Evolutionary conservation across 208 protist species (phyloP), one percentile per base, ranked within the genome.

Genomic region (Herpetomonas samuelpessoai): DNA sequence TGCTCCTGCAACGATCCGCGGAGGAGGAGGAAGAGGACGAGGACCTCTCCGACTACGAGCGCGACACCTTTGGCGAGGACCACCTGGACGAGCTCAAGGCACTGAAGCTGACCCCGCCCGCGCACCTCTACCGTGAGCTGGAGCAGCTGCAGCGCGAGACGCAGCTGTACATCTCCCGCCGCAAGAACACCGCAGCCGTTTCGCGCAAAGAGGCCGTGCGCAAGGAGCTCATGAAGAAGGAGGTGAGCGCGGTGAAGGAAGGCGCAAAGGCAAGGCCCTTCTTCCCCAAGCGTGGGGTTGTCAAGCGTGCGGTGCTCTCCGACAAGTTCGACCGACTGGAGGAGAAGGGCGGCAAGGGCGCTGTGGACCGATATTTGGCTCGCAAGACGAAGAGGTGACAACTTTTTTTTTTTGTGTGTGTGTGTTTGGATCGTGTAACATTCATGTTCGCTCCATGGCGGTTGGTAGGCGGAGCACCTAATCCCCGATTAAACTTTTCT

Each of bases 341-440:
- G 57, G 45, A 72, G 29, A 81, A 77, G 55, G 89, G 89, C 25
- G 89, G 89, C 41, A 88, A 89, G 57, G 69, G 41, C 14, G 89
- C 89, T 2, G 86, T 92, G n/a, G 83, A 95, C 45, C 79, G 79
- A 27, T 95, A 95, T 61, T 22, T 92, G 6, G 70, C 73, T 12
- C 76, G 78, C 39, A 88, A 87, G 56, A 62, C 64, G 4, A 80
- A 70, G 50, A 35, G 64, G 1, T 57, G 64, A 19, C 31, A n/a
- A 2, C 44, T 46, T 58, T 21, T 57, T 14, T 27, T 10, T 26
- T 29, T 4, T 25, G 49, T 14, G 6, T 45, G 38, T 45, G 10
- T 46, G 12, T 58, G n/a, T 10, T n/a, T 3, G 1, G 2, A n/a
- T n/a, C n/a, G n/a, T n/a, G n/a, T n/a, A n/a, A n/a, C n/a, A n/a